These are phyloP conservation scores for Fusarium avenaceum DNA, from an alignment of 2,329 filamentous ascomycete genomes.

Conservation along the genomic window DNA sequence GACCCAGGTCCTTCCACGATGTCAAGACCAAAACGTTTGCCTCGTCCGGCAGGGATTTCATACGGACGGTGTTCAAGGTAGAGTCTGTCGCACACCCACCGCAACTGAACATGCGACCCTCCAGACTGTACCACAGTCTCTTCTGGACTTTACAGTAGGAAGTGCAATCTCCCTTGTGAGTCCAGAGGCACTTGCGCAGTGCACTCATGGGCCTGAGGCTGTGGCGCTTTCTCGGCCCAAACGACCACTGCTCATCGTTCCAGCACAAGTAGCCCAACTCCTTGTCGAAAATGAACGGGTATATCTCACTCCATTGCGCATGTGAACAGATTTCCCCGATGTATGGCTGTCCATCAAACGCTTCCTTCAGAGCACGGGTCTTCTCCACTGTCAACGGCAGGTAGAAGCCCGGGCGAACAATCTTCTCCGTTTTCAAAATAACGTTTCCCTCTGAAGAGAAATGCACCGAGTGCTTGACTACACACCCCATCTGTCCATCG, in stretches of 20 bases:
- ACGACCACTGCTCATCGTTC: not conserved
- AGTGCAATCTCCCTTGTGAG: not conserved
- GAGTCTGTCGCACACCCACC: not conserved
- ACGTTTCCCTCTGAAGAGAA: not conserved
- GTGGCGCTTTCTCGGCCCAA: rapidly evolving
- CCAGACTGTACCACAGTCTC: not conserved
- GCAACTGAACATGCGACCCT: not conserved
- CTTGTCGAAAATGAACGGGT: not conserved
- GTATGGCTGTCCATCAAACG: rapidly evolving
- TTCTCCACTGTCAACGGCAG: too few relatives aligned
- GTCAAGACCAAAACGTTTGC: not conserved
- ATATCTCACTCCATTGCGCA: not conserved
- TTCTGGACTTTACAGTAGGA: not conserved
- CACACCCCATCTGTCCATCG: rapidly evolving
- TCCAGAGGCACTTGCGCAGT: not conserved
- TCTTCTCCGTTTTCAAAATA: not conserved
- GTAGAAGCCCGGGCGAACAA: not conserved
- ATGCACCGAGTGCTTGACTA: not conserved
- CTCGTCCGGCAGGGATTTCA: not conserved
- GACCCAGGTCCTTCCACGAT: not conserved
- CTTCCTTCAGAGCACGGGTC: not conserved
- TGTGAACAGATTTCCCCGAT: not conserved
- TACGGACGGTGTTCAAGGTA: not conserved
- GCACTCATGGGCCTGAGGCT: not conserved
- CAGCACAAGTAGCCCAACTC: not conserved